Base-by-base conservation (phyloP, 495 filamentous ascomycete species). In the Penicillium longicatenatum region DNA sequence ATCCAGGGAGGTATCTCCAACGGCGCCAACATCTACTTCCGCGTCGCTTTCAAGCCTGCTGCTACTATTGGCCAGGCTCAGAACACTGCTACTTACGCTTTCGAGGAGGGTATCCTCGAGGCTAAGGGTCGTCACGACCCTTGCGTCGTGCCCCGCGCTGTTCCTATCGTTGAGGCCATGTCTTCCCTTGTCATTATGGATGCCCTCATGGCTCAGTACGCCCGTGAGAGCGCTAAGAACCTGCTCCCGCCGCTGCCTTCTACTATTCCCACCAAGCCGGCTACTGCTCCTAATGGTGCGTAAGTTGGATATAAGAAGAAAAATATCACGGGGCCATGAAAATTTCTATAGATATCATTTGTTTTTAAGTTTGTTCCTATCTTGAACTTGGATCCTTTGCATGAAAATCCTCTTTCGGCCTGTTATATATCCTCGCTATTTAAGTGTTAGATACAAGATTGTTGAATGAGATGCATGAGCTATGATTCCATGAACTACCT, bases 101-200 rank as follows among this genome's bases (percentile, higher is more conserved):
- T 86, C 7, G 77, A 79, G 16, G 85, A 89, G 55, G 94, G 94
- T 44, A 69, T 89, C 11, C 77, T 98, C 11, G 93, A 92, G 55
- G 94, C 94, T 41, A 98, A 98, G 82, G 94, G 94, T 8, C 81
- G 94, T 48, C 94, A 98, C 70, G 94, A 98, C 68, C 94, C 94
- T 17, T 97, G 93, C 68, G 94, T 98, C 8, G 91, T 96, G 1
- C 94, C 94, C 16, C 82, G 94, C 44, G 94, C 94, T 12, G 88
- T 98, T 35, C 93, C 93, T 26, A 98, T 98, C 52, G 93, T 98
- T 6, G 94, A 98, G 78, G 86, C 92, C 37, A 98, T 98, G 94
- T 90, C 93, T 9, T 85, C 92, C 12, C 74, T 98, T 55, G 90
- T 93, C 10, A 74, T 98, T 29, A 93, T 97, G 80, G 94, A 98